These are phyloP conservation scores for Fusarium beomiforme DNA, from an alignment of 2,329 filamentous ascomycete species.

Conservation along the genomic window DNA sequence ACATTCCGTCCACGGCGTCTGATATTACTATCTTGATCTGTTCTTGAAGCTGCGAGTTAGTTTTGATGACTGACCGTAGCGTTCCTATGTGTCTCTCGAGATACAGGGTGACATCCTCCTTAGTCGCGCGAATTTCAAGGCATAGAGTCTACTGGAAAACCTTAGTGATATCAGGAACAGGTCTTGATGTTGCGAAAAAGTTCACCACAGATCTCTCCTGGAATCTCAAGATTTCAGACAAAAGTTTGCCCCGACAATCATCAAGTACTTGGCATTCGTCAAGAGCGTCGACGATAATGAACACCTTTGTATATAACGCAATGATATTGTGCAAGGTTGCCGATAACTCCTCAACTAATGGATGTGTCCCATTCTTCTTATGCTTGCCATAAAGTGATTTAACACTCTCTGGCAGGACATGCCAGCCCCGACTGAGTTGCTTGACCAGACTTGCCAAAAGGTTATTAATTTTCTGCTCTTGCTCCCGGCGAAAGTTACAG, in stretches of 20 bases:
- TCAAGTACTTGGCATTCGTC: neutral
- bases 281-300: neutral
- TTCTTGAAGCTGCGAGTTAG: neutral
- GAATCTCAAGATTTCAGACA: neutral
- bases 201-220: neutral
- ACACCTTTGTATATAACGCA: neutral
- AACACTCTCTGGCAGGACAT: neutral
- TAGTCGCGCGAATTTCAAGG: conserved; percentile 31
- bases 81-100: neutral
- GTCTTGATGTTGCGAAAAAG: conserved; percentile 39
- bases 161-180: conserved; percentile 21
- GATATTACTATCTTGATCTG: conserved; percentile 21
- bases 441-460: neutral
- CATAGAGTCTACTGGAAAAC: neutral
- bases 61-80: neutral
- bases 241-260: neutral
- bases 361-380: neutral
- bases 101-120: conserved; percentile 24
- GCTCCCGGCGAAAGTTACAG: neutral
- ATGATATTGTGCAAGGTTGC: rapidly evolving
- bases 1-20: conserved; percentile 31
- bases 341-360: neutral
- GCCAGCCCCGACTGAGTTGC: neutral
- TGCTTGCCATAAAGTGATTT: neutral
- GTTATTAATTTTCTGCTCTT: neutral